phyloP scores from a whole-genome alignment of 2,329 filamentous ascomycete species.

The Pestalotiopsis sp. region DNA sequence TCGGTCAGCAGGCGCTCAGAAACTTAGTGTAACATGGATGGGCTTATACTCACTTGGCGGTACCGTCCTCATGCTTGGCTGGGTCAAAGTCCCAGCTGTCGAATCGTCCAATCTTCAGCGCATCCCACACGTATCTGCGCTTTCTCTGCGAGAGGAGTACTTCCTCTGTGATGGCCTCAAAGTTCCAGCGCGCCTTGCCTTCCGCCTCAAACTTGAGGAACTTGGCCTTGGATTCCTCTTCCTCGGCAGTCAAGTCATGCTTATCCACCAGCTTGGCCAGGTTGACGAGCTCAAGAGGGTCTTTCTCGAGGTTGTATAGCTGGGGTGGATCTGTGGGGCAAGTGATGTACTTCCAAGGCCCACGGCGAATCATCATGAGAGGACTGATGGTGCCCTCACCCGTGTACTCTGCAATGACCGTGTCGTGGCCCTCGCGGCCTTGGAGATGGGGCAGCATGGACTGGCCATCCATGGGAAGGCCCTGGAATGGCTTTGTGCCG shows the following conservation, averaged over 20 bases:
- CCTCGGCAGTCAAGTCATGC: conserved; percentile 39
- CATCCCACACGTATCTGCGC: conserved; percentile 77
- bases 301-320: conserved; percentile 76
- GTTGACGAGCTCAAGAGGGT: conserved; percentile 79
- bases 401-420: conserved; percentile 93
- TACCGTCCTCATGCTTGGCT: conserved; percentile 59
- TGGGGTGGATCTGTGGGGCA: conserved; percentile 84
- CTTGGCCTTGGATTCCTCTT: conserved; percentile 49
- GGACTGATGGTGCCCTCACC: conserved; percentile 89
- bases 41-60: conserved; percentile 57
- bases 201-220: conserved; percentile 74
- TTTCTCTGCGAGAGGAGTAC: conserved; percentile 79
- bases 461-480: conserved; percentile 82
- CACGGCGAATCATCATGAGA: conserved; percentile 91
- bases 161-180: conserved; percentile 73
- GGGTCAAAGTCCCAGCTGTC: conserved; percentile 88
- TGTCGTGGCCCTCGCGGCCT: conserved; percentile 71
- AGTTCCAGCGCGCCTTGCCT: conserved; percentile 77
- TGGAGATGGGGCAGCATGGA: conserved; percentile 81
- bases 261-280: conserved; percentile 56
- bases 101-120: conserved; percentile 75
- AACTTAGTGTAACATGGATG: conserved; percentile 27
- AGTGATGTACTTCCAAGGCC: conserved; percentile 87
- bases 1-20: conserved; percentile 32
- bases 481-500: conserved; percentile 68